Base-by-base conservation (phyloP, 352 stramenopile genomes). In the Phytopythium cucurbitacearum region DNA sequence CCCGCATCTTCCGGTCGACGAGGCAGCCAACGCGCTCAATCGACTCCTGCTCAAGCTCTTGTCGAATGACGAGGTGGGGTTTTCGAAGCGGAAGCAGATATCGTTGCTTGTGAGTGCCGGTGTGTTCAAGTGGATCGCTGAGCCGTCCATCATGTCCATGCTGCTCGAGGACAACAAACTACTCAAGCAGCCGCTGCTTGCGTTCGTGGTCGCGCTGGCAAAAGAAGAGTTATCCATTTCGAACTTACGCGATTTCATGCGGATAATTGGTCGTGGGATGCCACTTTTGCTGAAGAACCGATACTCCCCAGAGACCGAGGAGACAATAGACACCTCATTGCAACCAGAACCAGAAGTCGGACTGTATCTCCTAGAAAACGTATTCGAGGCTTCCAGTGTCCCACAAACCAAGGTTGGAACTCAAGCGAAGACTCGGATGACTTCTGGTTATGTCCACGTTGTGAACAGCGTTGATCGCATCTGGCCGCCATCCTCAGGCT, bases 401-500 rank as follows among this genome's bases (percentile, higher is more conserved):
- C 73, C 78, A 0, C 74, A 89, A 52, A 67, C 77, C 7, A 53
- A 59, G 7, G 73, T 93, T 11, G 75, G 76, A 1, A 85, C 80
- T 10, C 72, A 78, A 21, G 70, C 82, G 33, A 63, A 65, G 43
- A 58, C 62, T 6, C 66, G 57, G 13, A 78, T 83, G 63, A 75
- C 71, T 35, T 80, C 76, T 9, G 65, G 72, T 34, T 90, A 90
- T 36, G 62, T 89, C 15, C 77, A 89, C 40, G 61, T 89, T 50
- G 69, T 86, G 11, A 87, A 85, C 41, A 76, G 57, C 48, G 48
- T 48, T 7, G 80, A 90, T 56, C 73, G 73, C 34, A 37, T 72
- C 8, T 94, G 83, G 83, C 83, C 83, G 32, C 75, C 83, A 13
- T 63, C 73, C 36, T 86, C 74, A 35, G 83, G 80, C 9, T 94